phyloP scores from a whole-genome alignment of 2,329 filamentous ascomycete genomes.

The Chaetomium strumarium region DNA sequence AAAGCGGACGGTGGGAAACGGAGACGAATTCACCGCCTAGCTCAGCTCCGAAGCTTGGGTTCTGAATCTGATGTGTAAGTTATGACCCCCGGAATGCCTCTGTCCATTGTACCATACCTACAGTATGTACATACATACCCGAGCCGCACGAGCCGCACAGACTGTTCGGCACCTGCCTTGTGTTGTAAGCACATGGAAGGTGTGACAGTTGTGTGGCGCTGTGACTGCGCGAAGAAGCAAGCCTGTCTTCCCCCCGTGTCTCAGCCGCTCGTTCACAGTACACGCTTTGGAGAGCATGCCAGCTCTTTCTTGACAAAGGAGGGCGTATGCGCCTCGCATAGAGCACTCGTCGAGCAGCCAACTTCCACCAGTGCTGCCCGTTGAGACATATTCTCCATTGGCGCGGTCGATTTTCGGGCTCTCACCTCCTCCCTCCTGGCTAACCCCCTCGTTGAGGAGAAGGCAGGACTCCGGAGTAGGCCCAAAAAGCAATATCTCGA shows the following conservation, averaged over 20 bases:
- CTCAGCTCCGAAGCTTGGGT: neutral
- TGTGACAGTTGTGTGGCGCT: neutral
- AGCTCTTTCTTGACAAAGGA: neutral
- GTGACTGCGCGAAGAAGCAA: neutral
- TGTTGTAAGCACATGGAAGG: neutral
- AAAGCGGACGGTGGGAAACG: neutral
- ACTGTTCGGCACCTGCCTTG: neutral
- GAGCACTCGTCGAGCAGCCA: neutral
- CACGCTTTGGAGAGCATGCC: neutral
- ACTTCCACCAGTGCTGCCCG: no score
- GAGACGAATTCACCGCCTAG: neutral
- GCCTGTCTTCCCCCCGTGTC: neutral
- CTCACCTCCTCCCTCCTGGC: neutral
- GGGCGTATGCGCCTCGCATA: neutral
- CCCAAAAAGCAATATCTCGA: neutral
- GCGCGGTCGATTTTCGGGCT: constrained; percentile 1
- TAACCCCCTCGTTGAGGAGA: neutral
- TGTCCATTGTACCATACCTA: neutral
- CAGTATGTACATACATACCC: no score
- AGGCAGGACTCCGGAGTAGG: neutral
- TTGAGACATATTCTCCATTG: neutral
- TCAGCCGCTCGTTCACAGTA: neutral
- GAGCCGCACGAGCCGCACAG: neutral
- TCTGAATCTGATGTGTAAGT: constrained; percentile 1
- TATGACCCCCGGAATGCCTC: neutral